Conservation (phyloP, 768 basidiomycete genomes). For the Termitomyces sp. region DNA sequence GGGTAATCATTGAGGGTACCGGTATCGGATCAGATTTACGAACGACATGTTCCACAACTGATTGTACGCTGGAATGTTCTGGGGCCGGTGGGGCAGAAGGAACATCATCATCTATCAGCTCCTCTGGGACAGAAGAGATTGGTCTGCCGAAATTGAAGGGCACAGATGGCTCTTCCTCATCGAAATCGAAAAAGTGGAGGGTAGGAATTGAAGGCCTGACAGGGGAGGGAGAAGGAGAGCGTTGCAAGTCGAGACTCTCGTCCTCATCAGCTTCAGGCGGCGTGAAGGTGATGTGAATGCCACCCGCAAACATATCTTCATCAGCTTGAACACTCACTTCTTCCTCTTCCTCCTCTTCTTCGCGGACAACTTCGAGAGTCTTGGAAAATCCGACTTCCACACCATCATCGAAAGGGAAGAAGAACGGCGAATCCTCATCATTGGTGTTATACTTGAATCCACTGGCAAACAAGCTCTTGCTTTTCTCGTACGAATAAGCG, state of each 20-base stretch:
- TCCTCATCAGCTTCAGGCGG: slow-evolving; percentile 48
- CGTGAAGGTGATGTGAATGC: slow-evolving; percentile 73
- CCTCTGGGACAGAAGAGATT: not conserved
- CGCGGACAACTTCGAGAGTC: slow-evolving; percentile 37
- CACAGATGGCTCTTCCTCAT: slow-evolving; percentile 13
- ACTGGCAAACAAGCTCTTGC: slow-evolving; percentile 58
- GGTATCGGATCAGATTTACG: slow-evolving; percentile 6
- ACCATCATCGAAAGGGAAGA: slow-evolving; percentile 39
- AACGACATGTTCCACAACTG: not conserved
- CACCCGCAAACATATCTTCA: slow-evolving; percentile 58
- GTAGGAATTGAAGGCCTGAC: slow-evolving; percentile 28
- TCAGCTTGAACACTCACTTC: slow-evolving; percentile 34
- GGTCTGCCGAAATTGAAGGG: slow-evolving; percentile 19
- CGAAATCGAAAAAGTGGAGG: slow-evolving; percentile 30
- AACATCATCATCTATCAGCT: slow-evolving; percentile 1
- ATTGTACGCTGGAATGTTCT: not conserved
- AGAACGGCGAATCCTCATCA: slow-evolving; percentile 50
- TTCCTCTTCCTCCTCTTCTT: slow-evolving; percentile 45
- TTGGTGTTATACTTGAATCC: slow-evolving; percentile 45
- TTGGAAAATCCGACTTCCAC: slow-evolving; percentile 28
- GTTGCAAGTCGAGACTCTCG: slow-evolving; percentile 25
- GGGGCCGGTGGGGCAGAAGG: slow-evolving; percentile 11
- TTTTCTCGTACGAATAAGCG: slow-evolving; percentile 49
- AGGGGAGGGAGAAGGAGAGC: slow-evolving; percentile 26
- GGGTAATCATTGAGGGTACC: slow-evolving; percentile 21